Percentiles rank a stretch among this genome's conserved stretches.
These are phyloP conservation scores for Aspergillus calidoustus DNA, from an alignment of 2,329 filamentous ascomycete species.

Conservation along the genomic window DNA sequence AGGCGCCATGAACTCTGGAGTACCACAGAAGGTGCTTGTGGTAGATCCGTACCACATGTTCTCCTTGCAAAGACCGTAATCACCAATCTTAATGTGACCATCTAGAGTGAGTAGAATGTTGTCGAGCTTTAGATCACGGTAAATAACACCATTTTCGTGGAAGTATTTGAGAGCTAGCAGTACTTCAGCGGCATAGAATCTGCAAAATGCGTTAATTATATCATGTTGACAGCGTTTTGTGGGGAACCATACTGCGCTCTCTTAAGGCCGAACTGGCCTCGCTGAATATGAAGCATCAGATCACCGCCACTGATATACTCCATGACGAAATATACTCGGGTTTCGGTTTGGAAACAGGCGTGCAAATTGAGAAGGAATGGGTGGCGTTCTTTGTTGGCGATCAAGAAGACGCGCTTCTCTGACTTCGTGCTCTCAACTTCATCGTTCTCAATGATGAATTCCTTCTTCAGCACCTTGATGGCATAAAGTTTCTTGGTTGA, in stretches of 20 bases:
- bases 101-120: conserved; percentile 94
- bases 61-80: conserved; percentile 99
- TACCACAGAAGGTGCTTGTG: conserved; percentile 97
- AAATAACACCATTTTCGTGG: conserved; percentile 98
- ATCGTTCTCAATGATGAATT: conserved; percentile 99
- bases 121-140: conserved; percentile 79
- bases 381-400: conserved; percentile 95
- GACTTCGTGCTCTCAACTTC: conserved; percentile 98
- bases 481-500: conserved; percentile 88
- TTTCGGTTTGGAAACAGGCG: conserved; percentile 98
- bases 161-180: conserved; percentile 98
- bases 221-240: background rate
- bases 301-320: conserved; percentile 99
- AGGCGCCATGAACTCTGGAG: conserved; percentile 99
- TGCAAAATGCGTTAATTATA: conserved; percentile 37
- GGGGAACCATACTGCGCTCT: conserved; percentile 77
- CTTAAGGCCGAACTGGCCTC: conserved; percentile 93
- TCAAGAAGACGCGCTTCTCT: conserved; percentile 95
- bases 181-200: conserved; percentile 96
- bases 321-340: conserved; percentile 98
- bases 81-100: conserved; percentile 97
- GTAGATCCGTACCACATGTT: conserved; percentile 99
- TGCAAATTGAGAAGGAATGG: conserved; percentile 95
- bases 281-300: conserved; percentile 98
- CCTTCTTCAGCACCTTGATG: conserved; percentile 99